Conservation (phyloP, 2,329 filamentous ascomycete genomes). For the Scedosporium aurantiacum region DNA sequence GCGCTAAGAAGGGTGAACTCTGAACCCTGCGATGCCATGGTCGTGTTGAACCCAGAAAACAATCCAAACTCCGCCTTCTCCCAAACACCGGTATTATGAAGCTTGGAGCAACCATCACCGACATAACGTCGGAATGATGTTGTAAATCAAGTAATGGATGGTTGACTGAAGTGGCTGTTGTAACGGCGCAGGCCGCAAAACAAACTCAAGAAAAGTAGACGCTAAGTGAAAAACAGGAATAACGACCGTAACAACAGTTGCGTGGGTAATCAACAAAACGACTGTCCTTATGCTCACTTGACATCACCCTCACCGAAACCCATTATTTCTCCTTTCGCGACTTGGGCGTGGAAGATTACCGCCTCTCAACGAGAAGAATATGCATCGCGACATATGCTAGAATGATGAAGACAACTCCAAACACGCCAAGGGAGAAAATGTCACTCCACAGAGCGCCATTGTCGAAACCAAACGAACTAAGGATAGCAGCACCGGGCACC, state of each 20-base stretch:
- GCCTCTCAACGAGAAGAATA: slow-evolving; percentile 77
- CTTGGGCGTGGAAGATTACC: slow-evolving; percentile 15
- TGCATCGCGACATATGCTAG: slow-evolving; percentile 91
- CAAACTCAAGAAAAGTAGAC: neutral
- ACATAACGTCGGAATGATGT: neutral
- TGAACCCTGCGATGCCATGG: neutral
- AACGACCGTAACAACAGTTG: neutral
- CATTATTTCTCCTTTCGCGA: neutral
- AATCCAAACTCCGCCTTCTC: neutral
- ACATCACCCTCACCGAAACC: neutral
- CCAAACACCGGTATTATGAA: neutral
- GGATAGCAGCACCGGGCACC: slow-evolving; percentile 84
- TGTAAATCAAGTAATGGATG: neutral
- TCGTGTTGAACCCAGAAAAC: neutral
- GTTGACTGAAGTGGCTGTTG: no score
- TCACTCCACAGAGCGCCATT: slow-evolving; percentile 79
- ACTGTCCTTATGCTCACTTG: no score
- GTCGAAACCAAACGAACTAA: slow-evolving; percentile 91
- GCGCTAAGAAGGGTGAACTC: neutral
- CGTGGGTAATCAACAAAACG: neutral
- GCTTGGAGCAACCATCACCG: neutral
- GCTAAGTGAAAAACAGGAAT: no score
- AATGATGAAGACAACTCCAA: slow-evolving; percentile 73
- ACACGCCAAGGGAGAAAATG: slow-evolving; percentile 68
- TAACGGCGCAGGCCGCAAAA: no score